phyloP scores from a whole-genome alignment of 805 yeast genomes.

The Schizosaccharomyces cryophilus region DNA sequence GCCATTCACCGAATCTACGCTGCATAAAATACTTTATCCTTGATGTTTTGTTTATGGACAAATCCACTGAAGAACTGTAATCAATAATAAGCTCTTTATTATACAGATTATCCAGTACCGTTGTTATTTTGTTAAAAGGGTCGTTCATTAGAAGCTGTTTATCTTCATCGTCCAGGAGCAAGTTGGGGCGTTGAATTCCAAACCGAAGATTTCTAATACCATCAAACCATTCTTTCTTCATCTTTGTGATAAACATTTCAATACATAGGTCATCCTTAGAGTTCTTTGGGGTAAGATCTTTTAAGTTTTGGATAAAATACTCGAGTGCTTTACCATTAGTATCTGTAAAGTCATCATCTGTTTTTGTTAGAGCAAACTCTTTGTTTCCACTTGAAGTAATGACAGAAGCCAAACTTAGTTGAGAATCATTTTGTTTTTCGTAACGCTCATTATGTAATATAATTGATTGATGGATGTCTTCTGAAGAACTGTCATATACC shows the following conservation, averaged over 20 bases:
- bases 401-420: neutral
- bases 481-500: neutral
- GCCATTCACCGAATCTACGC: slow-evolving; percentile 1
- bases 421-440: neutral
- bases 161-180: neutral
- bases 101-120: too few relatives aligned
- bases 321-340: neutral
- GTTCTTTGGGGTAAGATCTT: neutral
- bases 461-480: neutral
- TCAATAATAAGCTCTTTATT: neutral
- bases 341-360: slow-evolving; percentile 1
- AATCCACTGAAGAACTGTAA: neutral
- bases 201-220: neutral
- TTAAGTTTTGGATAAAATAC: neutral
- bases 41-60: neutral
- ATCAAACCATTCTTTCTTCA: neutral
- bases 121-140: neutral
- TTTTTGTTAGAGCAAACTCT: neutral
- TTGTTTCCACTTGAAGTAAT: neutral
- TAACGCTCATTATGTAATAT: neutral
- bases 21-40: slow-evolving; percentile 1
- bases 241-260: neutral
- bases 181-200: neutral
- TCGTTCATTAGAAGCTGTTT: neutral
- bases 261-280: neutral